These are phyloP conservation scores for Pseudozyma sp. DNA, from an alignment of 1,284 basidiomycete genomes.

Conservation along the genomic window DNA sequence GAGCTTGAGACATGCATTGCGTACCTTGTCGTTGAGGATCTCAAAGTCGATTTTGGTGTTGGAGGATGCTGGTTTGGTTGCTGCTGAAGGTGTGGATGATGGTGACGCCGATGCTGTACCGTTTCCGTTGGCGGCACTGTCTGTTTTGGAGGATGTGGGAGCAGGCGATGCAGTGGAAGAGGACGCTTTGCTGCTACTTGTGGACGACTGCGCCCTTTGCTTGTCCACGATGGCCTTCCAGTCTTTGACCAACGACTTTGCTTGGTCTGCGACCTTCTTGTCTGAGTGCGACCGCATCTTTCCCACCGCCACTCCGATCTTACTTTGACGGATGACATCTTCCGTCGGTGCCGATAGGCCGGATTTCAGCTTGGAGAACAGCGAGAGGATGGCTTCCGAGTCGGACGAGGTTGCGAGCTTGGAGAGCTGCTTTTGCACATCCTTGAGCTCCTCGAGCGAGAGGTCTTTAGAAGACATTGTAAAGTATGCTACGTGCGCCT, in stretches of 20 bases:
- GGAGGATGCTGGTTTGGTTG: conserved; percentile 25
- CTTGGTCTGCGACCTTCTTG: conserved; percentile 81
- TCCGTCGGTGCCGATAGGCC: conserved; percentile 82
- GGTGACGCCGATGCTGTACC: conserved; percentile 26
- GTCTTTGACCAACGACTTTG: conserved; percentile 85
- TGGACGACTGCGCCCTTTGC: conserved; percentile 70
- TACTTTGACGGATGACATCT: conserved; percentile 76
- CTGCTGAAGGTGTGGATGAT: conserved; percentile 26
- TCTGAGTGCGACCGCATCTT: conserved; percentile 83
- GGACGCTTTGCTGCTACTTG: conserved; percentile 33
- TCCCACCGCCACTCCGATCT: conserved; percentile 90
- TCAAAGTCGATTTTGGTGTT: conserved; percentile 62
- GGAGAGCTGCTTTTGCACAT: conserved; percentile 55
- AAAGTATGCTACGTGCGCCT: neutral
- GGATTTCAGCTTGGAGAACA: conserved; percentile 81
- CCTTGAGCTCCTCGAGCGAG: conserved; percentile 52
- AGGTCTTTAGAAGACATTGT: conserved; percentile 30
- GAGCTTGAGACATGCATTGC: conserved; percentile 89
- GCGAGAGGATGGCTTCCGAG: conserved; percentile 77
- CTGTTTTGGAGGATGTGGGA: conserved; percentile 22
- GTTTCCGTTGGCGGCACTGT: conserved; percentile 16
- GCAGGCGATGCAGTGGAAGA: conserved; percentile 45
- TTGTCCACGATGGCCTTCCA: conserved; percentile 66
- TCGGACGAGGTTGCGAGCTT: conserved; percentile 44
- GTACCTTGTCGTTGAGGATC: conserved; percentile 73